Evolutionary conservation across 306 rosid species (phyloP), one percentile per base, ranked within the genome.

Genomic region (Cicer arietinum): DNA sequence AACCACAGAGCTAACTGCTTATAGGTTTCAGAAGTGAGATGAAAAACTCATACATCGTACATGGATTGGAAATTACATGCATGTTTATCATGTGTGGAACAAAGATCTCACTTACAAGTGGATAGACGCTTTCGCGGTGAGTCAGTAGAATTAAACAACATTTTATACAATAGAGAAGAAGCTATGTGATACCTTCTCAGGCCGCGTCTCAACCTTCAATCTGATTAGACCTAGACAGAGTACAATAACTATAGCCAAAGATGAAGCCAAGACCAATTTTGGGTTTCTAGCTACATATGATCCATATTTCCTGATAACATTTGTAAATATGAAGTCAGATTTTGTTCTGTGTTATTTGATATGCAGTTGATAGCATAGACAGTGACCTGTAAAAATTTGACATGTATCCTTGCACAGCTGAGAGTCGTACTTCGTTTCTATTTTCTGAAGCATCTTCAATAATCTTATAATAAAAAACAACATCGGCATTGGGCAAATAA

Each of bases 121-220:
- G 46, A 59, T 57, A 73, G 60, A 52, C 73, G 39, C 59, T 42
- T 52, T 58, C 42, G 50, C 52, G 47, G 42, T 77, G 60, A 57
- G 43, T 25, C 7, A 52, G 39, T 68, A 74, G 41, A 76, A 44
- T 45, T 30, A 47, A 42, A 69, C 69, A 74, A 10, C 76, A 73
- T 62, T 72, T 59, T 53, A 74, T 50, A 46, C 53, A 75, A 45
- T 3, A 54, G 67, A 62, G 53, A 30, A 73, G 56, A 50, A 61
- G 47, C 56, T 37, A 66, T 22, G 42, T 14, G 43, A 66, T 71
- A 65, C 99, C 92, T 94, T 94, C 84, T 88, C 95, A 53, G 99
- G 97, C 58, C 97, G 83, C 69, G 99, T 92, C 86, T 94, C 99
- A 84, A 94, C 97, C 86, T 89, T 89, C 87, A 92, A 89, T 79